A percentile compares a stretch with the other conserved stretches of the same genome.
Evolutionary conservation across 2,329 filamentous ascomycete species (phyloP).

Genomic region (Verticillium dahliae): DNA sequence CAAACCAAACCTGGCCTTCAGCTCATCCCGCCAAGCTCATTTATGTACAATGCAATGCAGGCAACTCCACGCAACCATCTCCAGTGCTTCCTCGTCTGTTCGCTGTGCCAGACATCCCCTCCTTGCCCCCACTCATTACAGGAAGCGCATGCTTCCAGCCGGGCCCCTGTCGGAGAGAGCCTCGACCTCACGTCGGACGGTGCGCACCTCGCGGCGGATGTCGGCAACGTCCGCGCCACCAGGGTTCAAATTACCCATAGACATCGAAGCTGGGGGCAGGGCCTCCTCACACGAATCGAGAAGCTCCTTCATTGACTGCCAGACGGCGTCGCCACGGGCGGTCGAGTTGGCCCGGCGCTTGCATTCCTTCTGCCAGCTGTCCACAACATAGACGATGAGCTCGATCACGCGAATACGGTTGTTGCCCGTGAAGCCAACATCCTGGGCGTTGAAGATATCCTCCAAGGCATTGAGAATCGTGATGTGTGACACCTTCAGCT

Average conservation of each 20-base stretch:
- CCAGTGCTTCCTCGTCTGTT: not conserved
- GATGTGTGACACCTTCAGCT: conserved; percentile 49
- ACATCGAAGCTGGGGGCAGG: conserved; percentile 23
- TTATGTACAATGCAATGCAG: not conserved
- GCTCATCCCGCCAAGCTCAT: not conserved
- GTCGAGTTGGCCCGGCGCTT: conserved; percentile 36
- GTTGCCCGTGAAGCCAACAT: conserved; percentile 50
- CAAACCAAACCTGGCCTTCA: not conserved
- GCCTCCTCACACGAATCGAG: conserved; percentile 42
- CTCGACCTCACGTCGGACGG: conserved; percentile 36
- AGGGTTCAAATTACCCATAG: conserved; percentile 31
- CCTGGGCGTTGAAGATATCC: conserved; percentile 50
- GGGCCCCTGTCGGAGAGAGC: conserved; percentile 35
- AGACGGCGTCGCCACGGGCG: conserved; percentile 29
- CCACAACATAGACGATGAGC: conserved; percentile 44
- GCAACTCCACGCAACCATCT: not conserved
- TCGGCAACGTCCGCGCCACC: conserved; percentile 39
- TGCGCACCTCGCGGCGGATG: conserved; percentile 33
- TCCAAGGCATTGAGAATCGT: conserved; percentile 51
- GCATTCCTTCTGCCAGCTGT: conserved; percentile 42
- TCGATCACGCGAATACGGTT: conserved; percentile 44
- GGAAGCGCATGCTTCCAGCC: conserved; percentile 36
- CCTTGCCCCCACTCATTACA: conserved; percentile 19
- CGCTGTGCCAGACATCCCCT: not conserved
- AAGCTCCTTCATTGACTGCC: conserved; percentile 41